Evolutionary conservation across 2,329 filamentous ascomycete genomes (phyloP).

Genomic region (Paecilomyces sp.): DNA sequence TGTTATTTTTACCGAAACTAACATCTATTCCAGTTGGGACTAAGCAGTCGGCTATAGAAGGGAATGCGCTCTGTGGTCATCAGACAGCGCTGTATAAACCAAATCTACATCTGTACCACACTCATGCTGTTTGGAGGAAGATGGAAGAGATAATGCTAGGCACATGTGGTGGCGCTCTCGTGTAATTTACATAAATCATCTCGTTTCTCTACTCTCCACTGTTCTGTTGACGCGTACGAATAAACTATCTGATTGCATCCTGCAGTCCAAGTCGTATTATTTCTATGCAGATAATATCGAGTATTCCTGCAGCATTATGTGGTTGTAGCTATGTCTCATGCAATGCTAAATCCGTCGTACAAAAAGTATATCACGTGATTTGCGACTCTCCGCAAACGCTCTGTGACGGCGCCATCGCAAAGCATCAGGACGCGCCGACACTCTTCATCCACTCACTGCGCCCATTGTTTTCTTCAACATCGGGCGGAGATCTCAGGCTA

Average conservation of each 20-base stretch:
- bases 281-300: no score
- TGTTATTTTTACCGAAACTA: not conserved
- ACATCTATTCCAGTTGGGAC: conserved; percentile 7
- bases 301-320: no score
- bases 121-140: not conserved
- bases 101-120: not conserved
- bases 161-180: not conserved
- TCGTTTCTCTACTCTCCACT: not conserved
- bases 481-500: not conserved
- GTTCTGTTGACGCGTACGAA: not conserved
- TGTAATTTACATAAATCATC: not conserved
- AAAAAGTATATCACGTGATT: not conserved
- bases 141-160: not conserved
- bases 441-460: not conserved
- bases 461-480: not conserved
- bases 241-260: not conserved
- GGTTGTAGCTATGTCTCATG: not conserved
- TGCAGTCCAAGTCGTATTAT: not conserved
- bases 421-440: not conserved
- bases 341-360: not conserved
- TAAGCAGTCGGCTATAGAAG: not conserved
- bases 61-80: not conserved
- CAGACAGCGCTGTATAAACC: not conserved
- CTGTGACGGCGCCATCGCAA: not conserved
- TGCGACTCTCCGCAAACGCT: not conserved